Base-by-base conservation (phyloP, 495 filamentous ascomycete species). In the Annulohypoxylon stygium region DNA sequence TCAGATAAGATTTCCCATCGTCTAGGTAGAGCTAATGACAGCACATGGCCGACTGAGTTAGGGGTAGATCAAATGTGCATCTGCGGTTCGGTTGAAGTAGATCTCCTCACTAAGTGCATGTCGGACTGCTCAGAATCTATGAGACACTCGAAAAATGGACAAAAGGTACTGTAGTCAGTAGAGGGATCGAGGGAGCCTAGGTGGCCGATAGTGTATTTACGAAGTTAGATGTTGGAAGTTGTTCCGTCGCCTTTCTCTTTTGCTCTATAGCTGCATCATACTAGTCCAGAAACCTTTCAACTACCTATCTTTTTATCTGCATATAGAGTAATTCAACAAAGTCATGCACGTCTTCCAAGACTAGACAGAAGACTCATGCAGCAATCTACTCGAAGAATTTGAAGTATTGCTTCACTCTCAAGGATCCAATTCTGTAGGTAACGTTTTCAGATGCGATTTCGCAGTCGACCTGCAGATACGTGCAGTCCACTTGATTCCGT, bases 321-420 rank as follows among this genome's bases (percentile, higher is more conserved):
- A 84, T 78, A 60, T 79, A 82, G 58, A 78, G 72, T 1, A 79
- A 71, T 9, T 82, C 83, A 7, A 83, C 76, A 16, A 47, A 33
- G 25, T 83, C 82, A 12, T 69, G 67, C n/a, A 76, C 66, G 37
- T 34, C n/a, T 4, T 73, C 73, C 0, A 77, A 30, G 12, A 71
- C 66, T 53, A 76, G 81, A 30, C 79, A 75, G 63, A 78, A 78
- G 8, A 81, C 75, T 66, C 65, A 78, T 6, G 76, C 76, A 30
- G 58, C 64, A 16, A 77, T 81, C n/a, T 76, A 33, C 41, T 71
- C 65, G 1, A 82, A 75, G 37, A 82, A 79, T 34, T 75, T 67
- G 3, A 83, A 73, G 2, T 23, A 23, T 23, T 23, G 0, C 20
- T 1, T 23, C 20, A 23, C 20, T 23, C 0, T 23, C 0, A 23